Evolutionary conservation across 2,329 filamentous ascomycete species (phyloP).

Genomic region (Aspergillus sergii): DNA sequence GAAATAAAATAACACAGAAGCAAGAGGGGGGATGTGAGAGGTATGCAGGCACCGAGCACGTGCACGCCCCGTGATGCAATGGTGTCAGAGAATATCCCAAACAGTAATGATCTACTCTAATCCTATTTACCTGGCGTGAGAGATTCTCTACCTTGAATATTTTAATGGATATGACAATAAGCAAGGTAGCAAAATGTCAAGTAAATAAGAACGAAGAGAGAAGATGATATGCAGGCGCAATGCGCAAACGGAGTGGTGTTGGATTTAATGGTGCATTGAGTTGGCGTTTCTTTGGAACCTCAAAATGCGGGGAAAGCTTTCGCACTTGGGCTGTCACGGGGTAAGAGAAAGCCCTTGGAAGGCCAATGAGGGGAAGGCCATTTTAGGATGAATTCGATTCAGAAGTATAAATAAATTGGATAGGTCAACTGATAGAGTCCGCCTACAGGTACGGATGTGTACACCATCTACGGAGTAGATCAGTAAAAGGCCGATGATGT

Average conservation of each 20-base stretch:
- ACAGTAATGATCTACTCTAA: slow-evolving; percentile 4
- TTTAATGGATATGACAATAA: background rate
- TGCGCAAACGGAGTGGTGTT: background rate
- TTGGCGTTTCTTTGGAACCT: background rate
- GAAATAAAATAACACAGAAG: background rate
- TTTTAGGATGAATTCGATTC: background rate
- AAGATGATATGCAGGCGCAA: background rate
- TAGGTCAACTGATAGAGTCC: background rate
- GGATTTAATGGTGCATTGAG: background rate
- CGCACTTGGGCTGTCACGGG: background rate
- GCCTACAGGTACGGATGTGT: background rate
- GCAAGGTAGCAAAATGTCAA: background rate
- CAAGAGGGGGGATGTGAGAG: background rate
- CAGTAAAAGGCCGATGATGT: background rate
- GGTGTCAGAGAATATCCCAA: background rate
- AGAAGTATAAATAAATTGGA: background rate
- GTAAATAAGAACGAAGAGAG: background rate
- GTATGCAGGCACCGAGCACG: slow-evolving; percentile 1
- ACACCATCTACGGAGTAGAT: background rate
- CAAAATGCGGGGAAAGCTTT: slow-evolving; percentile 8
- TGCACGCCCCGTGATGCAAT: slow-evolving; percentile 1
- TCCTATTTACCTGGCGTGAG: background rate
- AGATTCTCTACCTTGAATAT: background rate
- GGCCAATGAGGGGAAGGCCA: background rate
- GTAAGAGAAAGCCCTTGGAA: background rate